phyloP scores from a whole-genome alignment of 208 protist species.

The Tritrichomonas foetus region DNA sequence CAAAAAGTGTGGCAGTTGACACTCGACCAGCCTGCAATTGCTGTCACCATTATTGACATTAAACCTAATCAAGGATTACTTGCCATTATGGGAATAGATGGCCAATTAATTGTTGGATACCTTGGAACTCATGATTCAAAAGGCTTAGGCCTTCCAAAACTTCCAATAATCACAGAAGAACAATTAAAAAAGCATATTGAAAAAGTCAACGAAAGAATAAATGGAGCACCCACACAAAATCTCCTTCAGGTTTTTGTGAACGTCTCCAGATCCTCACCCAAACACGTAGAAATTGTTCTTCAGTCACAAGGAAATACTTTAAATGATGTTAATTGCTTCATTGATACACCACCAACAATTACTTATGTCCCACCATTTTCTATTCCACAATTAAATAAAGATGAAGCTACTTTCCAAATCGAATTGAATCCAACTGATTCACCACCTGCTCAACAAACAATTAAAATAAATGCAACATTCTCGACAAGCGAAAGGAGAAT shows the following conservation, averaged over 20 bases:
- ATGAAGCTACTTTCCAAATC: not conserved
- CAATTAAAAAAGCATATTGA: not conserved
- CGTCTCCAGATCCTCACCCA: not conserved
- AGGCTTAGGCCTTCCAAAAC: not conserved
- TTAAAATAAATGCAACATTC: not conserved
- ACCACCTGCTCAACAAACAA: not conserved
- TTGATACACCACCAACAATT: not conserved
- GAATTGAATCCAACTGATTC: not conserved
- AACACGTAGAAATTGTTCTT: not conserved
- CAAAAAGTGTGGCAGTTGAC: slow-evolving; percentile 26
- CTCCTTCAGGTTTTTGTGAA: slow-evolving; percentile 1
- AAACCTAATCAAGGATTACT: not conserved
- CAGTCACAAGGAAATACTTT: not conserved
- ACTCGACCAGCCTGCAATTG: not conserved
- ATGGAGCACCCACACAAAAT: not conserved
- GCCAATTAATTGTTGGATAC: not conserved
- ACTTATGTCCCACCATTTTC: not conserved
- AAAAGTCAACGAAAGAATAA: not conserved
- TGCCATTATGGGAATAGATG: not conserved
- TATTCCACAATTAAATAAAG: not conserved
- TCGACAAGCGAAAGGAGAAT: not conserved
- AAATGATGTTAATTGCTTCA: not conserved
- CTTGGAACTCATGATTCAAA: slow-evolving; percentile 10
- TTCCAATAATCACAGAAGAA: not conserved
- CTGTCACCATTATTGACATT: not conserved